Conservation (phyloP, 345 rosid genomes). For the Capsella bursapastoris region DNA sequence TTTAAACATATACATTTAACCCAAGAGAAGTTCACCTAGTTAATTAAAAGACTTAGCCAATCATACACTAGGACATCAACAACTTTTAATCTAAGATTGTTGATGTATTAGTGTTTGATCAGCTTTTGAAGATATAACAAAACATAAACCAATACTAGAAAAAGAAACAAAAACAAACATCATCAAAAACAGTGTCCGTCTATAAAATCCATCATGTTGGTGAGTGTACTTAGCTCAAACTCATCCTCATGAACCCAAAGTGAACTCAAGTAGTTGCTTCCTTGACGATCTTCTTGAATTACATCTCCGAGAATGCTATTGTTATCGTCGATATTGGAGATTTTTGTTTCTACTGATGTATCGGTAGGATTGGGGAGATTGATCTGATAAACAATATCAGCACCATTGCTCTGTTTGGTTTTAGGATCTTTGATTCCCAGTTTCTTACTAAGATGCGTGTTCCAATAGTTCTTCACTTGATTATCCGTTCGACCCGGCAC, state of each 20-base stretch:
- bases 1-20: slow-evolving; percentile 32
- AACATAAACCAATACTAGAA: slow-evolving; percentile 27
- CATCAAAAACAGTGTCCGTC: slow-evolving; percentile 47
- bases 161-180: not conserved
- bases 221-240: slow-evolving; percentile 47
- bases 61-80: slow-evolving; percentile 47
- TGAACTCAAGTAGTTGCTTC: slow-evolving; percentile 44
- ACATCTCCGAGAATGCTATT: slow-evolving; percentile 23
- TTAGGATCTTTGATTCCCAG: slow-evolving; percentile 50
- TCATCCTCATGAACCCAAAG: slow-evolving; percentile 55
- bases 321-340: slow-evolving; percentile 21
- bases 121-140: slow-evolving; percentile 21
- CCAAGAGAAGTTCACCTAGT: slow-evolving; percentile 20
- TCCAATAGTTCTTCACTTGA: slow-evolving; percentile 78
- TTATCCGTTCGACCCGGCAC: slow-evolving; percentile 77
- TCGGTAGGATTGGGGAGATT: slow-evolving; percentile 33
- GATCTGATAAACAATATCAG: slow-evolving; percentile 31
- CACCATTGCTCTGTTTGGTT: slow-evolving; percentile 11
- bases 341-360: slow-evolving; percentile 25
- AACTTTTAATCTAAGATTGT: slow-evolving; percentile 37
- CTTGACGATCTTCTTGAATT: slow-evolving; percentile 38
- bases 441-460: slow-evolving; percentile 61
- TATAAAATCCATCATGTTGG: slow-evolving; percentile 51
- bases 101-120: slow-evolving; percentile 49
- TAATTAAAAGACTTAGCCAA: slow-evolving; percentile 40